Base-by-base conservation (phyloP, 257 asterid species). In the Nyctanthes arbortristis region DNA sequence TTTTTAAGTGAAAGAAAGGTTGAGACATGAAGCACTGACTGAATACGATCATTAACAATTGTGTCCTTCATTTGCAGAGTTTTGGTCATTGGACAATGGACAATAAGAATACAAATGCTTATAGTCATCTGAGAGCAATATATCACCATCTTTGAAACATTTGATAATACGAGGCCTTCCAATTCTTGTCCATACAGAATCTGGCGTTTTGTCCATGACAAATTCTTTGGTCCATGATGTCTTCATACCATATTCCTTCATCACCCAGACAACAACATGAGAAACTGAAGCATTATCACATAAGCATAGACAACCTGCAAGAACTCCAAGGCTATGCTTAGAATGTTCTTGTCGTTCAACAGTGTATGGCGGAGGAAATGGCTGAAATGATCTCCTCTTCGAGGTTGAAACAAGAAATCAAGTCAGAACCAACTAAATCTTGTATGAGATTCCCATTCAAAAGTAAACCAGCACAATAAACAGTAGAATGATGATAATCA, bases 331-430 rank as follows among this genome's bases (percentile, higher is more conserved):
- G 18, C 71, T n/a, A n/a, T n/a, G n/a, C n/a, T n/a, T n/a, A n/a
- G n/a, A n/a, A n/a, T n/a, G n/a, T n/a, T n/a, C n/a, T n/a, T n/a
- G n/a, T n/a, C n/a, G n/a, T n/a, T n/a, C n/a, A n/a, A n/a, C n/a
- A n/a, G n/a, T n/a, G n/a, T n/a, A n/a, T n/a, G 88, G 83, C 16
- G 80, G 72, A 5, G 87, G 81, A 5, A 79, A 72, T 1, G 80
- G 73, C 16, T 31, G 54, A 52, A 87, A 82, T 35, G 32, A 0
- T 58, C 78, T 83, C 94, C 9, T 29, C 66, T 54, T 83, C 81
- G 1, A 89, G 85, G 70, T 83, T 81, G 27, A 87, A 84, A 30
- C 87, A 77, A 1, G 87, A 83, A 37, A 89, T 75, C 36, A 77
- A 54, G 45, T 87, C 90, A 1, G 10, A 1, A 5, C 71, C 58